Percentiles rank a stretch among this genome's conserved stretches.
These are phyloP conservation scores for Eucalyptus sp. DNA, from an alignment of 345 rosid genomes.

Conservation along the genomic window DNA sequence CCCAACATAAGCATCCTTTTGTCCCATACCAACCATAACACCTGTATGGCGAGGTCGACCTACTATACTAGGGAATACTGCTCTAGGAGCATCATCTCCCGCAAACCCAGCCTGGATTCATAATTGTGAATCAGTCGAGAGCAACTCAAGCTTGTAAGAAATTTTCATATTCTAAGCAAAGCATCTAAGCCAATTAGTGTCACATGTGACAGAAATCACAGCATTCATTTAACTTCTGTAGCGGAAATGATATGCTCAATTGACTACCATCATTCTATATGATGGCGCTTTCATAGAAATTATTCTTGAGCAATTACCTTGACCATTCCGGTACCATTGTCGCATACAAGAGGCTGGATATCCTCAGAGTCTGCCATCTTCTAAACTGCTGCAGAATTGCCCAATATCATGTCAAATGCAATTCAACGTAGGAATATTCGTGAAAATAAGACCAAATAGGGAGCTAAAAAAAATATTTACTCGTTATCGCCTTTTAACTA, in stretches of 20 bases:
- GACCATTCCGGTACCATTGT: constrained; percentile 66
- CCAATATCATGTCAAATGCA: neutral
- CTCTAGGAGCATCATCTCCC: constrained; percentile 47
- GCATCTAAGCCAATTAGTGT: neutral
- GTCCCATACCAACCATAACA: constrained; percentile 58
- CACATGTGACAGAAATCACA: neutral
- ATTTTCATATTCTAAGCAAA: neutral
- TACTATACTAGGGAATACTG: constrained; percentile 46
- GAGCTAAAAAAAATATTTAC: neutral
- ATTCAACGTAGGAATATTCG: neutral
- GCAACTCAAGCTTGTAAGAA: neutral
- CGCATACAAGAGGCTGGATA: constrained; percentile 53
- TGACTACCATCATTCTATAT: neutral
- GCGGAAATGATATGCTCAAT: neutral
- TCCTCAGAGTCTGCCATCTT: constrained; percentile 56
- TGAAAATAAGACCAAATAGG: neutral
- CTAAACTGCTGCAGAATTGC: constrained; percentile 7
- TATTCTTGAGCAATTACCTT: constrained; percentile 16
- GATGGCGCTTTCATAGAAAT: neutral
- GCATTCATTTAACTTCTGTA: neutral
- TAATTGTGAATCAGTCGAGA: neutral
- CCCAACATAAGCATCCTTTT: constrained; percentile 62
- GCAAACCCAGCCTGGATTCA: constrained; percentile 39
- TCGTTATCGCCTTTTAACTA: neutral
- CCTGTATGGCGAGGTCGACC: constrained; percentile 52